Evolutionary conservation across 495 filamentous ascomycete species (phyloP).

Genomic region (Tetracladium setigerum): DNA sequence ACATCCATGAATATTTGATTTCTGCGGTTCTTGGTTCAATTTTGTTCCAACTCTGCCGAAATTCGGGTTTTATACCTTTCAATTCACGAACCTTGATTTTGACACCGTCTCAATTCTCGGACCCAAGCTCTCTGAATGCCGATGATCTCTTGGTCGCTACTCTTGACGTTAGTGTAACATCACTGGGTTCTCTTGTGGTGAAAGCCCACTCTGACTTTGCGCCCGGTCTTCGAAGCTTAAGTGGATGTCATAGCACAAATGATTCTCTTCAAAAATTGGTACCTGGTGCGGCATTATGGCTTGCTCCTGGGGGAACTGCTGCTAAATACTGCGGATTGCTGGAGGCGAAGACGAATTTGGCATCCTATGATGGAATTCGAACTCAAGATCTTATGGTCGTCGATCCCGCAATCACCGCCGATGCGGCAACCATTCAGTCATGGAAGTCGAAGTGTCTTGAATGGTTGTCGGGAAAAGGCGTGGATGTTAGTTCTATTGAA

Average conservation of each 20-base stretch:
- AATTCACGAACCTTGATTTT: conserved; percentile 22
- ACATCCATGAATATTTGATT: conserved; percentile 23
- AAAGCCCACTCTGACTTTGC: conserved; percentile 17
- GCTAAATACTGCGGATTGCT: conserved; percentile 24
- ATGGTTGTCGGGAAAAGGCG: conserved; percentile 18
- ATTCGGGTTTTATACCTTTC: conserved; percentile 17
- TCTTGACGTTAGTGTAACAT: conserved; percentile 22
- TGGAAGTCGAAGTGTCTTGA: conserved; percentile 21
- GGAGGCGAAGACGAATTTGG: conserved; percentile 2
- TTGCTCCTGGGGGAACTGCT: conserved; percentile 41
- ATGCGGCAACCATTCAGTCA: conserved; percentile 11
- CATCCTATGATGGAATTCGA: neutral
- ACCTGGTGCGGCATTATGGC: conserved; percentile 30
- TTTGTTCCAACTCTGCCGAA: conserved; percentile 19
- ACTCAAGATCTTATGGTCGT: neutral
- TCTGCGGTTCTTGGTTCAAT: conserved; percentile 20
- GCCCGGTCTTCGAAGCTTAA: conserved; percentile 11
- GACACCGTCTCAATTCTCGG: neutral
- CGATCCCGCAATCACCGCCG: neutral
- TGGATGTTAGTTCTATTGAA: conserved; percentile 13
- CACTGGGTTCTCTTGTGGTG: conserved; percentile 19
- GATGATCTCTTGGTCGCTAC: conserved; percentile 18
- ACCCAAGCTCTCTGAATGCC: neutral
- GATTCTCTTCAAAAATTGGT: neutral
- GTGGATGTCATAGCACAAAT: neutral